Conservation (phyloP, 176 grass and related monocot species). For the Cenchrus purpureus region DNA sequence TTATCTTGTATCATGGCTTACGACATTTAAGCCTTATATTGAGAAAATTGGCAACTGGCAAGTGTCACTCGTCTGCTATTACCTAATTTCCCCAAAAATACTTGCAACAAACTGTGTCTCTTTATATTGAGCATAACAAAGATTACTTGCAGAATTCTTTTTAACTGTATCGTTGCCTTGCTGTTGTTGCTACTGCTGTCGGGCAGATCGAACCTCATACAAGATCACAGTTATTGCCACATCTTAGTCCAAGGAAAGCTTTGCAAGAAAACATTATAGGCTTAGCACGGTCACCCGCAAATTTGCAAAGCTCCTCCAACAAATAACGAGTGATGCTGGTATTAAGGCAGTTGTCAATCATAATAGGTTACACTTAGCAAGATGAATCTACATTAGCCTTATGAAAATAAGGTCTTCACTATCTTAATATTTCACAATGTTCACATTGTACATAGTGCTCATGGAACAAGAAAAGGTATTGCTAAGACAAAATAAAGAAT, state of each 20-base stretch:
- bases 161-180: not conserved
- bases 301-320: not conserved
- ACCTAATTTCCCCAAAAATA: not conserved
- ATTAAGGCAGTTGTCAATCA: not conserved
- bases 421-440: conserved; percentile 48
- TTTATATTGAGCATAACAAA: not conserved
- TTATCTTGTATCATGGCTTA: conserved; percentile 9
- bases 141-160: not conserved
- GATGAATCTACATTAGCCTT: conserved; percentile 25
- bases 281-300: not conserved
- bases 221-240: not conserved
- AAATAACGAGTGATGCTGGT: not conserved
- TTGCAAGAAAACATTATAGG: not conserved
- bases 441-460: conserved; percentile 45
- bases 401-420: conserved; percentile 39
- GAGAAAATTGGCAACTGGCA: not conserved
- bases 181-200: not conserved
- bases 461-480: conserved; percentile 6
- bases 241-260: not conserved
- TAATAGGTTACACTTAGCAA: conserved; percentile 19
- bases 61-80: not conserved
- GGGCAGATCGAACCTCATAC: not conserved
- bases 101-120: not conserved
- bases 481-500: conserved; percentile 41
- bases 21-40: not conserved